Evolutionary conservation across 495 filamentous ascomycete species (phyloP), one percentile per base, ranked within the genome.

Genomic region (Lasiosphaeria ovina): DNA sequence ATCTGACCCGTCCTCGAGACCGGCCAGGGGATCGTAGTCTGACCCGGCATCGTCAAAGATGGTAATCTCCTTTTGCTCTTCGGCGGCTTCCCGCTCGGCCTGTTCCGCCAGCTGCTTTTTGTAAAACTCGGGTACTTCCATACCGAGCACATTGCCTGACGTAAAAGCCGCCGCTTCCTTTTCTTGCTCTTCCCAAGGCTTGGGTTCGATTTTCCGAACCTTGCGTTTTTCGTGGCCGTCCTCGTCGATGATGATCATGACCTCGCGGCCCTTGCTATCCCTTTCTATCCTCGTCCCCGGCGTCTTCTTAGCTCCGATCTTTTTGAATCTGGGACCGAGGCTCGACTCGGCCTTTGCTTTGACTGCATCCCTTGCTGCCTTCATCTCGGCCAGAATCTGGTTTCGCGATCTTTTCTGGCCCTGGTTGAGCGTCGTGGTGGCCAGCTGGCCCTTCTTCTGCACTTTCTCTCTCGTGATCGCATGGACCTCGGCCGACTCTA

Each of bases 151-250:
- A 58, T 86, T 86, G 56, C 86, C 85, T 5, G 88, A 86, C 72
- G 87, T 83, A 63, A 90, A 77, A 33, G 88, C 73, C 11, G 78
- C 79, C n/a, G 71, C 68, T 24, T 67, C 74, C 62, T 73, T 77
- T 50, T 79, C 68, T 35, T 77, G 57, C 32, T 73, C 62, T 32
- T 74, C 60, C 17, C 68, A 61, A 12, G 70, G 66, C 33, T 60
- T 59, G 32, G 65, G 56, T 56, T 79, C 79, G 35, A 72, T 67
- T 69, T 81, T 88, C 65, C 82, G 79, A 74, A 93, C 82, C 73
- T 96, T 98, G 61, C 90, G 83, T 72, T 95, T 94, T 60, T 90
- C 89, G 50, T 92, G 88, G 8, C 94, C 95, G 61, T 97, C 83
- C 49, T 89, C 88, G 69, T 96, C 92, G 7, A 90, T 84, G 14